Base-by-base conservation (phyloP, 495 filamentous ascomycete genomes). In the Penicillium crystallinum region DNA sequence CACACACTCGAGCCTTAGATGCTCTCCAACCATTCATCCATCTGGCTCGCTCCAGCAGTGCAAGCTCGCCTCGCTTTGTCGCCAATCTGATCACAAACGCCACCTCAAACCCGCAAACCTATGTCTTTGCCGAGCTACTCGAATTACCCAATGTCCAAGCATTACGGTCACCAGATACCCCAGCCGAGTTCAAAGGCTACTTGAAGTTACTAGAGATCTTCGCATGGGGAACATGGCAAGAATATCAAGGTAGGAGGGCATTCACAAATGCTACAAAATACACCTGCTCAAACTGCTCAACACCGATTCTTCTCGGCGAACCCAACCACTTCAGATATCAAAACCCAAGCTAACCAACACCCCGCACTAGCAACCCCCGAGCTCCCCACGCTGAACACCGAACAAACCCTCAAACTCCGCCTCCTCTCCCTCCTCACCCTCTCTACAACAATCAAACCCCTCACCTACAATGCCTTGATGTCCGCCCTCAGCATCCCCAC, bases 41-140 rank as follows among this genome's bases (percentile, higher is more conserved):
- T 30, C 88, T 97, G 50, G 84, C 88, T 56, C 91, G 88, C 65
- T 89, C 89, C 27, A 70, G 59, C 53, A 74, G 64, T 36, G 90
- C 91, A 35, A 86, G 82, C 5, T 88, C 89, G 0, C 88, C 90
- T 19, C 85, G 88, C 43, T 88, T 90, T 41, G 86, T 90, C 19
- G 84, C 89, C 46, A 90, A 96, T 60, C 81, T 99, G 9, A 80
- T 97, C 59, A 81, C 80, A 17, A 89, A 91, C 72, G 93, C 91
- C 23, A 97, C 90, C 37, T 88, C 90, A 17, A 84, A 81, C 43
- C 83, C 89, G 9, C 88, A 95, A 64, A 92, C 90, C 62, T 97
- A 86, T 69, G 83, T 97, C 74, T 99, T 99, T 76, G 82, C 88
- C 43, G 93, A 97, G 76, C 85, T 99, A 0, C 83, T 99, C 8